Evolutionary conservation across 2,329 filamentous ascomycete species (phyloP).

Genomic region (Cladosporium phlei): DNA sequence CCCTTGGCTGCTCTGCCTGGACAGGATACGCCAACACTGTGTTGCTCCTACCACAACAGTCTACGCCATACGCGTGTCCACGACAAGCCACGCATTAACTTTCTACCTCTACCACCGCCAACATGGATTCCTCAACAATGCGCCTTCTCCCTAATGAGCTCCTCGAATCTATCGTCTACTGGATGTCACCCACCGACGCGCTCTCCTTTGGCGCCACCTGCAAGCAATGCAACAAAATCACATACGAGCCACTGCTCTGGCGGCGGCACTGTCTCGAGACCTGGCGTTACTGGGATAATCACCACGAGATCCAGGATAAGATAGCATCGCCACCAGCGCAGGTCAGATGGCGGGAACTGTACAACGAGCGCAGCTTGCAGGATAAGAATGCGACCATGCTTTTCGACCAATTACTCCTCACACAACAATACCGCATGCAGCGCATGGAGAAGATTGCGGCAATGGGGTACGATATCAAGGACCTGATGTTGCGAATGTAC

Average conservation of each 20-base stretch:
- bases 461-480: slow-evolving; percentile 82
- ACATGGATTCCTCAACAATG: slow-evolving; percentile 14
- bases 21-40: too few relatives aligned
- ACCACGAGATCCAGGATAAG: slow-evolving; percentile 57
- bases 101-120: too few relatives aligned
- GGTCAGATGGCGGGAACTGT: slow-evolving; percentile 60
- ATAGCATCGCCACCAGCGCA: slow-evolving; percentile 35
- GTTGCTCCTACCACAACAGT: too few relatives aligned
- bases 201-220: slow-evolving; percentile 56
- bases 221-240: slow-evolving; percentile 59
- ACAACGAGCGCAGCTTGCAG: slow-evolving; percentile 33
- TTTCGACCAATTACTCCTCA: slow-evolving; percentile 65
- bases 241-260: slow-evolving; percentile 74
- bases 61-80: neutral
- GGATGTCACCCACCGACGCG: slow-evolving; percentile 49
- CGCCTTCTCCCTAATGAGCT: slow-evolving; percentile 71
- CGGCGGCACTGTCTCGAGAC: slow-evolving; percentile 62
- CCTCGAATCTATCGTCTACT: slow-evolving; percentile 69
- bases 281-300: slow-evolving; percentile 71
- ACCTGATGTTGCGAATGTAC: slow-evolving; percentile 65
- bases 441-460: slow-evolving; percentile 67
- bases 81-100: too few relatives aligned
- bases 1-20: too few relatives aligned
- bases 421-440: slow-evolving; percentile 63
- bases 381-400: slow-evolving; percentile 32